Evolutionary conservation across 257 asterid genomes (phyloP).

Genomic region (Jaltomata sinuosa): DNA sequence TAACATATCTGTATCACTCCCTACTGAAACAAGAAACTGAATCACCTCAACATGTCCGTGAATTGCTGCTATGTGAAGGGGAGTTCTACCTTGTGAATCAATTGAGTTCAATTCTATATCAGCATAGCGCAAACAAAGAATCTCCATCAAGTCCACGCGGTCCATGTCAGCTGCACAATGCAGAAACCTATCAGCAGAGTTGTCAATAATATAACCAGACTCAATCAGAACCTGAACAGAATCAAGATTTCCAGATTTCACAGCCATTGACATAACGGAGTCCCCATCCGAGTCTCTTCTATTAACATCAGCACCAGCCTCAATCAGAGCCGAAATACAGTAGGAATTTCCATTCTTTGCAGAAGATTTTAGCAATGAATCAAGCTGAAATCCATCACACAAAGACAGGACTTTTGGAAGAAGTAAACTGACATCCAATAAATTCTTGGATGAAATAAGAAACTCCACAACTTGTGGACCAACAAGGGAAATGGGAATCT

Average conservation of each 20-base stretch:
- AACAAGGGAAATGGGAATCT: conserved; percentile 38
- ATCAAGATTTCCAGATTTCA: conserved; percentile 35
- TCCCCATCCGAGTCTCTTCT: conserved; percentile 5
- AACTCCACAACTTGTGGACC: conserved; percentile 53
- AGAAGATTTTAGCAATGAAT: conserved; percentile 34
- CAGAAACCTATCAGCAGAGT: conserved; percentile 20
- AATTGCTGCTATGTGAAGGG: conserved; percentile 53
- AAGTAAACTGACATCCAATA: conserved; percentile 18
- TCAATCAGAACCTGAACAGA: conserved; percentile 37
- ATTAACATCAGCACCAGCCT: conserved; percentile 60
- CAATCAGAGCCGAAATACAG: conserved; percentile 33
- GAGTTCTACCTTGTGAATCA: conserved; percentile 31
- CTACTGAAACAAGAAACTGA: conserved; percentile 38
- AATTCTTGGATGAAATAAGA: conserved; percentile 27
- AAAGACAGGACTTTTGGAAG: conserved; percentile 38
- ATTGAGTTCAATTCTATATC: conserved; percentile 45
- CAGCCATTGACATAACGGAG: conserved; percentile 36
- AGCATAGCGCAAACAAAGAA: conserved; percentile 24
- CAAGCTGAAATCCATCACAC: conserved; percentile 38
- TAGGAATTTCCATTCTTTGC: conserved; percentile 27
- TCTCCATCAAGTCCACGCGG: conserved; percentile 46
- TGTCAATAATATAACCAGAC: conserved; percentile 31
- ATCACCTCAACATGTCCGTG: conserved; percentile 32
- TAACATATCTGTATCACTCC: conserved; percentile 24
- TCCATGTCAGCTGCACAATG: conserved; percentile 40